Evolutionary conservation across 108 stramenopile species (phyloP).

Genomic region (Nitzschia putrida): DNA sequence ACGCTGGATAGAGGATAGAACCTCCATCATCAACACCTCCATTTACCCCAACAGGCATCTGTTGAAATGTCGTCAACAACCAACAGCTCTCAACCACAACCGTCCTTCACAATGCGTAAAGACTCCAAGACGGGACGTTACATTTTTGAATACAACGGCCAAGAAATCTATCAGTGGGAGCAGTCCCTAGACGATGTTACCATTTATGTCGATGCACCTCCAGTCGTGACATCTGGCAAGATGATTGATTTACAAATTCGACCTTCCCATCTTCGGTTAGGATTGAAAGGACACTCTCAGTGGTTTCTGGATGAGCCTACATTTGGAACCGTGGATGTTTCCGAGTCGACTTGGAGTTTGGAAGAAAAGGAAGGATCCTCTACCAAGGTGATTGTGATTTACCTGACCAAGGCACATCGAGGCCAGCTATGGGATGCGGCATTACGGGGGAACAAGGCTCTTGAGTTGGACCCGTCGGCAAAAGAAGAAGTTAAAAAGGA

Average conservation of each 20-base stretch:
- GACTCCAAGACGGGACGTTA: conserved; percentile 59
- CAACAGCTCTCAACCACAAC: too few species aligned
- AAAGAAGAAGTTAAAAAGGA: conserved; percentile 84
- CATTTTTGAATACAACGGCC: conserved; percentile 66
- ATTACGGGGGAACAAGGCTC: conserved; percentile 15
- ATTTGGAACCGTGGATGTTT: conserved; percentile 73
- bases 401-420: conserved; percentile 50
- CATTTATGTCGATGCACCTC: conserved; percentile 55
- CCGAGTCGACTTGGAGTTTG: conserved; percentile 83
- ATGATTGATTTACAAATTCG: conserved; percentile 48
- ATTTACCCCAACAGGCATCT: not conserved
- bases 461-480: conserved; percentile 31
- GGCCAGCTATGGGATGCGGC: conserved; percentile 45
- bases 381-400: conserved; percentile 67
- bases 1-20: too few species aligned
- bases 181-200: conserved; percentile 92
- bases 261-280: conserved; percentile 55
- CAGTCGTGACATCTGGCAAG: conserved; percentile 24
- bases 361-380: conserved; percentile 65
- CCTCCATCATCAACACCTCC: conserved; percentile 20
- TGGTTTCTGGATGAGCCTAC: conserved; percentile 87
- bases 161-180: conserved; percentile 93
- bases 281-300: conserved; percentile 54
- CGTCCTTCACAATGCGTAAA: conserved; percentile 36
- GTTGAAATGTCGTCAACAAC: not conserved